Conservation (phyloP, 176 grass and related monocot genomes). For the Raddia guianensis region DNA sequence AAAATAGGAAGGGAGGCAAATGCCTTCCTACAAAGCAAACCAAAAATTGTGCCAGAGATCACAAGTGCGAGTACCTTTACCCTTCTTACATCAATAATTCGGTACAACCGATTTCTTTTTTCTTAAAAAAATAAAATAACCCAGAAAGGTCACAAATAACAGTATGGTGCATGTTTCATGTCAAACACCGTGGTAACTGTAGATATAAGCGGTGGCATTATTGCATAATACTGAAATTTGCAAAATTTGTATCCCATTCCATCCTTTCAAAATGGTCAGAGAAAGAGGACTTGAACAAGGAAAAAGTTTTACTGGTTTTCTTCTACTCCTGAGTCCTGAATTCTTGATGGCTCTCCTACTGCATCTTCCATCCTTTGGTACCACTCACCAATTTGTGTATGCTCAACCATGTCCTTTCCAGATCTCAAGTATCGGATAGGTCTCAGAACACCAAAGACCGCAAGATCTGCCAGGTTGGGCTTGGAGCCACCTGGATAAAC, state of each 20-base stretch:
- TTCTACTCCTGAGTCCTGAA: conserved; percentile 45
- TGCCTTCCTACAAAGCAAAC: not conserved
- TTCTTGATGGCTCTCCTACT: conserved; percentile 77
- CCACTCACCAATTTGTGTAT: conserved; percentile 86
- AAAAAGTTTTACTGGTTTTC: not conserved
- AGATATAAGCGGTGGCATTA: conserved; percentile 8
- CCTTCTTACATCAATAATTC: not conserved
- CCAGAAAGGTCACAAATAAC: not conserved
- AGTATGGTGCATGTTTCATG: not conserved
- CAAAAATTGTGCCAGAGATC: not conserved
- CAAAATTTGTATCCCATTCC: conserved; percentile 26
- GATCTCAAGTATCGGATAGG: conserved; percentile 78
- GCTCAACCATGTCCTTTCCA: conserved; percentile 90
- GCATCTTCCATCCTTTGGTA: conserved; percentile 85
- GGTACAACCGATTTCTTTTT: no score
- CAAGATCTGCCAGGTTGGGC: conserved; percentile 92
- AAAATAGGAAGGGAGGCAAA: not conserved
- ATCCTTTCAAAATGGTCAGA: not conserved
- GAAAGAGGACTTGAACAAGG: conserved; percentile 20
- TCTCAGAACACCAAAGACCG: conserved; percentile 89
- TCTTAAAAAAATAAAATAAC: no score
- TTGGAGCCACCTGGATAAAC: conserved; percentile 69
- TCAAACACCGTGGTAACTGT: not conserved
- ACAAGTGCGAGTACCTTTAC: not conserved
- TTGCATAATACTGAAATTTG: conserved; percentile 24